Evolutionary conservation across 1,139 yeast species (phyloP).

Genomic region (Debaryomyces coudertii): DNA sequence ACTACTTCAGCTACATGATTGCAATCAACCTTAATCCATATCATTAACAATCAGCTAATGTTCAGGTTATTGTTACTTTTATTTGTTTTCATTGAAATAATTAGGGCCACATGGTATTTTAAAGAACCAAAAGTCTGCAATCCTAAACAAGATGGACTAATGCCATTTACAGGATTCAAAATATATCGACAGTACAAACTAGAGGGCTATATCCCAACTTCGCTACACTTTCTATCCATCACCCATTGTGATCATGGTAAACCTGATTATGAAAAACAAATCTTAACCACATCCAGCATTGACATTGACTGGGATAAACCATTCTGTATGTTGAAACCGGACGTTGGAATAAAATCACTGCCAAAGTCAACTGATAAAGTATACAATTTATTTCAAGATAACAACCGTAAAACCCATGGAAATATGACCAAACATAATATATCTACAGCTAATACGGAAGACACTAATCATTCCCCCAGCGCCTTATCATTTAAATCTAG

Average conservation of each 20-base stretch:
- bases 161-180: conserved; percentile 63
- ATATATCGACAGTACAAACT: conserved; percentile 55
- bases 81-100: background rate
- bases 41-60: background rate
- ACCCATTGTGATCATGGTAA: conserved; percentile 60
- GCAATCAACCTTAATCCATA: background rate
- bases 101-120: conserved; percentile 22
- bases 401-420: background rate
- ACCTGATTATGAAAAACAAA: conserved; percentile 48
- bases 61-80: background rate
- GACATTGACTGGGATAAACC: conserved; percentile 58
- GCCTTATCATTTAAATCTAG: background rate
- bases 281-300: conserved; percentile 35
- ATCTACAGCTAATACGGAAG: background rate
- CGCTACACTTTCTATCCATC: conserved; percentile 51
- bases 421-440: background rate
- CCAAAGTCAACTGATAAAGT: conserved; percentile 17
- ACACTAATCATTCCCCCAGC: background rate
- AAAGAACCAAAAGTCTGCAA: conserved; percentile 41
- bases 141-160: conserved; percentile 29
- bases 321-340: conserved; percentile 49
- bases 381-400: conserved; percentile 12
- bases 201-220: conserved; percentile 39
- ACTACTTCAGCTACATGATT: conserved; percentile 1
- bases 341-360: conserved; percentile 19